Percentiles rank a stretch among this genome's conserved stretches.
Evolutionary conservation across 192 early-diverging fungal genomes (phyloP).

Genomic region (Coemansia sp.): DNA sequence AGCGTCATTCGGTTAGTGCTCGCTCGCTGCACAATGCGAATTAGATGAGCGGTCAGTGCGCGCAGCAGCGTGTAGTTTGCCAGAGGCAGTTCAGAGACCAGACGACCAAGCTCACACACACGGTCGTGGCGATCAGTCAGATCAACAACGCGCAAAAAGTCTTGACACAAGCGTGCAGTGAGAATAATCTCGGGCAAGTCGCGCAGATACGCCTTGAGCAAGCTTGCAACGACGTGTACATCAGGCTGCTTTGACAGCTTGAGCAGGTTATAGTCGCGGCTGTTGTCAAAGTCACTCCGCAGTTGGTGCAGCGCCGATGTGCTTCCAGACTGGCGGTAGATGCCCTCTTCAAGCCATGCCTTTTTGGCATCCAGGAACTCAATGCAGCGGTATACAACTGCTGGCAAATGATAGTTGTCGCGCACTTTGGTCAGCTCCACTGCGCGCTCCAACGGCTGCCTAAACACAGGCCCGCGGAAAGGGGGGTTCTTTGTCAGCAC

Average conservation of each 20-base stretch:
- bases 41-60: slow-evolving; percentile 85
- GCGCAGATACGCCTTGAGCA: slow-evolving; percentile 89
- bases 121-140: slow-evolving; percentile 76
- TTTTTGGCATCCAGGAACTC: slow-evolving; percentile 92
- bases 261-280: slow-evolving; percentile 52
- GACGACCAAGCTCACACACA: slow-evolving; percentile 75
- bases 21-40: slow-evolving; percentile 80
- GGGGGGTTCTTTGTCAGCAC: slow-evolving; percentile 12
- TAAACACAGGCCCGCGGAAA: slow-evolving; percentile 69
- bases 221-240: slow-evolving; percentile 88
- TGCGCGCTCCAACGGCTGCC: slow-evolving; percentile 77
- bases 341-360: slow-evolving; percentile 89
- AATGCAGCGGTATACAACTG: slow-evolving; percentile 91
- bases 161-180: slow-evolving; percentile 79
- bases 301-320: slow-evolving; percentile 69
- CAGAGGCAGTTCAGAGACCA: slow-evolving; percentile 77
- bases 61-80: slow-evolving; percentile 89
- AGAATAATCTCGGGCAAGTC: slow-evolving; percentile 87
- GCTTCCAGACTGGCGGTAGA: slow-evolving; percentile 89
- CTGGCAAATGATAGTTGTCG: slow-evolving; percentile 81
- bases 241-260: slow-evolving; percentile 69
- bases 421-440: slow-evolving; percentile 69
- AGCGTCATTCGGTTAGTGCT: slow-evolving; percentile 93
- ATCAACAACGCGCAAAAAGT: slow-evolving; percentile 85
- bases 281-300: slow-evolving; percentile 77